Base-by-base conservation (phyloP, 73 alveolate genomes). In the Paramecium primaurelia region DNA sequence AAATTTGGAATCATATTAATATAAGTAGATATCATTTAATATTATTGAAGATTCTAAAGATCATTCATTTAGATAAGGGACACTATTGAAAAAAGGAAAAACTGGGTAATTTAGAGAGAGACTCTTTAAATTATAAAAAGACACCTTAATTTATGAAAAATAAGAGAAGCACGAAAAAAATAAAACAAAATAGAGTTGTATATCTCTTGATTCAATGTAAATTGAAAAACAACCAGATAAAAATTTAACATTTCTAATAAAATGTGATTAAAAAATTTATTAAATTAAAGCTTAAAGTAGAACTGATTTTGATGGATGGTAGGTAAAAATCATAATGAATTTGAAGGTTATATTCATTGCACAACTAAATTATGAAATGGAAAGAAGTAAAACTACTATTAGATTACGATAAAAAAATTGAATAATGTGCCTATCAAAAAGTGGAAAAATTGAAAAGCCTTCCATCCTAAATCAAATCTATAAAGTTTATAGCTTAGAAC, bases 301-400 rank as follows among this genome's bases (percentile, higher is more conserved):
- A 73, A 73, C 87, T 4, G 87, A 73, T 73, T 73, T 30, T 73
- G 87, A 73, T 37, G 87, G 87, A 34, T 73, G 87, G 87, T 73
- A 73, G 87, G 87, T 73, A 73, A 18, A 37, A 73, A 9, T 36
- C 47, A 37, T 73, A 30, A 9, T 11, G 84, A 68, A 32, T 68
- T 37, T 16, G 9, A 37, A 73, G 87, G 87, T 30, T 73, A 16
- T 73, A 73, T 73, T 73, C 87, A 8, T 73, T 73, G 7, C 87
- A 73, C 11, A 37, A 73, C 37, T 73, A 73, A 73, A 73, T 73
- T 37, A 73, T 73, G 54, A 73, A 73, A 4, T 73, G 87, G 87
- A 73, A 73, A 2, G 87, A 73, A 40, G 87, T 73, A 1, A 73
- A 73, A 73, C 20, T 73, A 73, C 18, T 73, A n/a, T 12, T 37